Evolutionary conservation across 495 filamentous ascomycete species (phyloP), one percentile per base, ranked within the genome.

Genomic region (Emericellopsis terricola): DNA sequence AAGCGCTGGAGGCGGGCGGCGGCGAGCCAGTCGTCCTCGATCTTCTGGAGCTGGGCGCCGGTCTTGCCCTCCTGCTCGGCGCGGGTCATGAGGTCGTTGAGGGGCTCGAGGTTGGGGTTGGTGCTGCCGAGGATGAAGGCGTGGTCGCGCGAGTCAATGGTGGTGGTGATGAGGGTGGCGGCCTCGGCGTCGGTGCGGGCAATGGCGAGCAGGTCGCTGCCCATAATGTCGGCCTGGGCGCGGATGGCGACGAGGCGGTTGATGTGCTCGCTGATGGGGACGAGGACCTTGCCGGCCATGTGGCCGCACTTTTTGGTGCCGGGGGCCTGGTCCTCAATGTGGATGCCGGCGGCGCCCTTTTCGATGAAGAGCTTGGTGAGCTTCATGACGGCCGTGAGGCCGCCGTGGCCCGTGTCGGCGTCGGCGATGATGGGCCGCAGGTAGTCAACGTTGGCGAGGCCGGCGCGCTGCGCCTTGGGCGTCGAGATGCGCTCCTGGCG

Each of bases 301-400:
- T 97, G 89, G 37, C 89, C 89, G 50, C 89, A 97, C 65, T 97
- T 97, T 73, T 97, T 97, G 24, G 89, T 97, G 27, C 89, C 89
- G 1, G 89, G 87, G 8, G 89, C 89, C 58, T 97, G 89, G 51
- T 97, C 89, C 58, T 97, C 89, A 42, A 97, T 94, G 56, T 97
- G 89, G 47, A 97, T 94, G 46, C 89, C 89, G 28, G 89, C 89
- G 21, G 89, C 89, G 49, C 89, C 89, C 46, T 86, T 84, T 66
- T 97, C 89, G 41, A 97, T 60, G 61, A 97, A 97, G 13, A 97
- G 68, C 63, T 93, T 93, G 34, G 89, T 97, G 34, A 97, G 73
- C 68, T 97, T 97, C 91, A 97, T 94, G 45, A 94, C 76, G 23
- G 89, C 89, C 10, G 91, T 97, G 39, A 97, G 65, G 48, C 89